phyloP scores from a whole-genome alignment of 345 rosid genomes.

The Acer negundo region DNA sequence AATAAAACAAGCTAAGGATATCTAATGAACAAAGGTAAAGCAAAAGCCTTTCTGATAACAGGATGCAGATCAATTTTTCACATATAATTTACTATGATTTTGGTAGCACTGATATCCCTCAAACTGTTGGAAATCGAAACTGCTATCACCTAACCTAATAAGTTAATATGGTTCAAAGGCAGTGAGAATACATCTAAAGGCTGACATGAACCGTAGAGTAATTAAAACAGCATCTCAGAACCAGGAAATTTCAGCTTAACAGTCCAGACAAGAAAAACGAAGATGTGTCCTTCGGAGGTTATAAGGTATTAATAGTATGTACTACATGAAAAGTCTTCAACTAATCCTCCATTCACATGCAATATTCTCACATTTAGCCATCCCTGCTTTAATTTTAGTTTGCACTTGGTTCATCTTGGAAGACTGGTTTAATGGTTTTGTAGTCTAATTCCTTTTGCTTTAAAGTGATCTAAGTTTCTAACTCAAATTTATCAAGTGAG shows the following conservation, averaged over 20 bases:
- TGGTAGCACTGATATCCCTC: neutral
- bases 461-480: neutral
- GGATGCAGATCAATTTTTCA: neutral
- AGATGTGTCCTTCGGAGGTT: neutral
- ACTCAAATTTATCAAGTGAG: neutral
- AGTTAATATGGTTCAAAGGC: neutral
- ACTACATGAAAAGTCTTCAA: neutral
- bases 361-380: neutral
- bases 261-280: neutral
- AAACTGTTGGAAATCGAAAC: neutral
- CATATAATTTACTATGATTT: neutral
- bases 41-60: neutral
- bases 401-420: neutral
- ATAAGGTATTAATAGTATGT: neutral
- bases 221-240: neutral
- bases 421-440: constrained; percentile 2
- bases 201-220: neutral
- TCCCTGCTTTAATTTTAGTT: neutral
- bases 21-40: neutral
- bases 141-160: neutral
- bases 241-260: neutral
- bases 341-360: neutral
- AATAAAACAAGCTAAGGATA: neutral
- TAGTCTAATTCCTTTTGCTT: neutral
- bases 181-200: neutral